Evolutionary conservation across 768 basidiomycete species (phyloP).

Genomic region (Russula lepida): DNA sequence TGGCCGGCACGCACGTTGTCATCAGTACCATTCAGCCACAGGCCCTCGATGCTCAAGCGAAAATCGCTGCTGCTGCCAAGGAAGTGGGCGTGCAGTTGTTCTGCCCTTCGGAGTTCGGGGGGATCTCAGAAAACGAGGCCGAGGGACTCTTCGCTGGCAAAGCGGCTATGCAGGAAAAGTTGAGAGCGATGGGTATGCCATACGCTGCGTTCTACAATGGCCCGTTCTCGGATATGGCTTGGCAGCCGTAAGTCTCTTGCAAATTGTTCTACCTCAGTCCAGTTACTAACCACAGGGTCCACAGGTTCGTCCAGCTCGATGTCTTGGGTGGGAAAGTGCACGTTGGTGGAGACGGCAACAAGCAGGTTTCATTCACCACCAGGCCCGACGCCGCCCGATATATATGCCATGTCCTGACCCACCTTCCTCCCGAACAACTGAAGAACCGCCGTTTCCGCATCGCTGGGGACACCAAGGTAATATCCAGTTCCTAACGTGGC

Average conservation of each 20-base stretch:
- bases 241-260: constrained; percentile 1
- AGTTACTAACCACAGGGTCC: neutral
- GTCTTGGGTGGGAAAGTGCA: constrained; percentile 15
- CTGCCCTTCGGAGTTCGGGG: constrained; percentile 28
- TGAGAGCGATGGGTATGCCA: constrained; percentile 13
- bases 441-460: constrained; percentile 7
- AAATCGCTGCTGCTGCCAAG: constrained; percentile 22
- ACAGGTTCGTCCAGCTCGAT: constrained; percentile 12
- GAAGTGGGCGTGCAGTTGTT: constrained; percentile 27
- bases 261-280: neutral
- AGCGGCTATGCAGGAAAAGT: neutral
- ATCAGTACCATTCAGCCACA: constrained; percentile 13
- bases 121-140: constrained; percentile 9
- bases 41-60: constrained; percentile 14
- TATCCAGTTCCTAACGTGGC: neutral
- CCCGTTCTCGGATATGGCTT: constrained; percentile 11
- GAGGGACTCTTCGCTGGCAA: constrained; percentile 9
- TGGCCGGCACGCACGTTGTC: constrained; percentile 13
- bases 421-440: constrained; percentile 9
- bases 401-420: constrained; percentile 19
- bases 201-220: constrained; percentile 20
- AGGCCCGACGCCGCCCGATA: constrained; percentile 22
- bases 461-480: constrained; percentile 11
- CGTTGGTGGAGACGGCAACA: constrained; percentile 17
- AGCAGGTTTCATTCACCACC: constrained; percentile 15